A percentile compares a stretch with the other conserved stretches of the same genome.
Conservation (phyloP, 2,329 filamentous ascomycete genomes). For the Bipolaris zeicola region DNA sequence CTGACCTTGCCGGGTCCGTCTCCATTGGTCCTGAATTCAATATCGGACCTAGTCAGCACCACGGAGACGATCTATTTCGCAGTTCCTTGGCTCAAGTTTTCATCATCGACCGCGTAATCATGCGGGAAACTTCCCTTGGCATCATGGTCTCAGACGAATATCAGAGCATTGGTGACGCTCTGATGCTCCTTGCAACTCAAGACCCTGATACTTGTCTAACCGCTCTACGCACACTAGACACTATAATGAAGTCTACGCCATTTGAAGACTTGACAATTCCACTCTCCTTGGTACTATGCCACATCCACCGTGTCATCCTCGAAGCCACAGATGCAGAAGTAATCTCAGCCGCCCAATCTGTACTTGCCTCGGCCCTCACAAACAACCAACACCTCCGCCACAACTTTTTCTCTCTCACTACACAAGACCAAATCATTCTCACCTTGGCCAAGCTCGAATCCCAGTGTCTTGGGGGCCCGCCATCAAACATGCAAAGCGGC, state of each 20-base stretch:
- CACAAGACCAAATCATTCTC: slow-evolving; percentile 15
- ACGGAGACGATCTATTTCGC: slow-evolving; percentile 25
- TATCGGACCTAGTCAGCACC: slow-evolving; percentile 12
- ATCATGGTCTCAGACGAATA: slow-evolving; percentile 22
- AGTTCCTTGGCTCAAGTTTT: slow-evolving; percentile 31
- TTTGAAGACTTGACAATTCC: slow-evolving; percentile 19
- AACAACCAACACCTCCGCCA: not conserved
- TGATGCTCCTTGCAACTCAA: slow-evolving; percentile 27
- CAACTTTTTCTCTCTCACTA: slow-evolving; percentile 27
- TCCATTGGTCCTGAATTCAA: slow-evolving; percentile 28
- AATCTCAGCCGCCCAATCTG: slow-evolving; percentile 35
- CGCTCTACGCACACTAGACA: slow-evolving; percentile 29
- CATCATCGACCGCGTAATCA: slow-evolving; percentile 33
- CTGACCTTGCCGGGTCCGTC: slow-evolving; percentile 22
- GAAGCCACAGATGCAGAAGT: slow-evolving; percentile 33
- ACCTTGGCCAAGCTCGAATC: slow-evolving; percentile 32
- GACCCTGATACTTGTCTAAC: slow-evolving; percentile 37
- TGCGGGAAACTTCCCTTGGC: slow-evolving; percentile 19
- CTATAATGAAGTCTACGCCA: slow-evolving; percentile 19
- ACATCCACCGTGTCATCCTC: slow-evolving; percentile 29
- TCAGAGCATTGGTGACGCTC: slow-evolving; percentile 31
- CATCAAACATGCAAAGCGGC: slow-evolving; percentile 40
- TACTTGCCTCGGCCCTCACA: slow-evolving; percentile 31
- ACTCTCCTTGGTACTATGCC: slow-evolving; percentile 25
- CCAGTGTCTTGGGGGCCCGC: slow-evolving; percentile 35